A percentile compares a stretch with the other conserved stretches of the same genome.
Conservation (phyloP, 169 alveolate species). For the Plasmodium vivax region DNA sequence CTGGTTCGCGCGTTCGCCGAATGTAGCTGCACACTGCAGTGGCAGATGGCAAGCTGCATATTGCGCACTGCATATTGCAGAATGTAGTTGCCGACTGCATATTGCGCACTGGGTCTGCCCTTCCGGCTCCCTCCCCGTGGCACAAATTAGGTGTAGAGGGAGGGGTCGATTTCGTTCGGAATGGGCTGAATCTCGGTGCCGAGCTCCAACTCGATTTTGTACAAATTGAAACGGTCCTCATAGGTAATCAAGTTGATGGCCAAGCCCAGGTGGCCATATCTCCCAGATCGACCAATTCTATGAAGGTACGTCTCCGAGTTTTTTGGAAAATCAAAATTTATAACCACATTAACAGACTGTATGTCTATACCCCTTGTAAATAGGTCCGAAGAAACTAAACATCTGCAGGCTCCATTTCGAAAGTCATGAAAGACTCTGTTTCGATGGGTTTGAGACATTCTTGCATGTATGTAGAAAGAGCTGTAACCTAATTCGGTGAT, state of each 20-base stretch:
- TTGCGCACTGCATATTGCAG: too few species aligned
- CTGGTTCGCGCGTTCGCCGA: background rate
- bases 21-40: too few species aligned
- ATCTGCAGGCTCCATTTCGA: conserved; percentile 97
- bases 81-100: too few species aligned
- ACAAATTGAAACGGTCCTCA: conserved; percentile 90
- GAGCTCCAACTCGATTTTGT: conserved; percentile 96
- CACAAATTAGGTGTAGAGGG: conserved; percentile 88
- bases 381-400: conserved; percentile 94
- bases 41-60: background rate
- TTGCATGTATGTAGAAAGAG: conserved; percentile 98
- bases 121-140: background rate
- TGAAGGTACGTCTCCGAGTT: conserved; percentile 96
- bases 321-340: conserved; percentile 98
- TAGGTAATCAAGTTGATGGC: conserved; percentile 97
- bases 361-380: conserved; percentile 99
- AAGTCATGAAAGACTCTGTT: conserved; percentile 98
- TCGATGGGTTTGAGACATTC: conserved; percentile 97
- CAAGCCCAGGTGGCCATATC: conserved; percentile 98
- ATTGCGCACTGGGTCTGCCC: background rate
- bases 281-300: conserved; percentile 98
- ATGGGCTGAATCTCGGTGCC: conserved; percentile 98
- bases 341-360: conserved; percentile 98
- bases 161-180: conserved; percentile 94
- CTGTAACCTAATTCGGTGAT: conserved; percentile 98